Conservation (phyloP, 305 asterid species). For the Solanum hybrid region DNA sequence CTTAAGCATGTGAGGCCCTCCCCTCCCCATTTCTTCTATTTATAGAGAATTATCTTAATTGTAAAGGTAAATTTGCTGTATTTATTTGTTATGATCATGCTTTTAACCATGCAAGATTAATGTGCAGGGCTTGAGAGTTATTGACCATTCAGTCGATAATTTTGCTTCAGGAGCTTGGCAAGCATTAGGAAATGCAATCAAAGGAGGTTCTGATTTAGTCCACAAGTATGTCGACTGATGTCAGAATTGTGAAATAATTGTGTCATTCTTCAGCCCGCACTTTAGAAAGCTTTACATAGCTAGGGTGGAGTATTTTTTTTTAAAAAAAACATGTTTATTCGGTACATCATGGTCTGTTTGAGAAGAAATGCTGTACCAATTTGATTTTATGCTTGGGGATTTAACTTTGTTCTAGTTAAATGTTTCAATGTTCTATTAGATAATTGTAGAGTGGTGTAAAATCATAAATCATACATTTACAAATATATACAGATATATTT, state of each 20-base stretch:
- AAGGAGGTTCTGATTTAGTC: constrained; percentile 36
- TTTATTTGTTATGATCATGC: not conserved
- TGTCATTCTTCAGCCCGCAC: not conserved
- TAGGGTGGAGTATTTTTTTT: not conserved
- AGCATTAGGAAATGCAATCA: constrained; percentile 41
- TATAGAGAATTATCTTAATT: not conserved
- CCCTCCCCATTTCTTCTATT: not conserved
- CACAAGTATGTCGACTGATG: constrained; percentile 21
- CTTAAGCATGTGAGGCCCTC: not conserved
- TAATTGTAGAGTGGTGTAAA: not conserved
- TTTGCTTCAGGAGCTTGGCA: constrained; percentile 44
- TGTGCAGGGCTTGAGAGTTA: constrained; percentile 34
- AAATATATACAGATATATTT: not conserved
- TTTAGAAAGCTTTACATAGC: not conserved
- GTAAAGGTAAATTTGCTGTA: not conserved
- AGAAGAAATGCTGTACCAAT: not conserved
- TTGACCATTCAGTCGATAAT: constrained; percentile 31
- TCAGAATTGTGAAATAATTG: not conserved
- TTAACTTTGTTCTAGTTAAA: not conserved
- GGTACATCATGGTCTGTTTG: not conserved
- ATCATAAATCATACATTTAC: not conserved
- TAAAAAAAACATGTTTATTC: not conserved
- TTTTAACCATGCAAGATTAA: not conserved
- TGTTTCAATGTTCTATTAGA: not conserved
- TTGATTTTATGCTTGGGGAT: not conserved